These are phyloP conservation scores for Aspergillus pseudoterreus DNA, from an alignment of 2,329 filamentous ascomycete genomes.

Conservation along the genomic window DNA sequence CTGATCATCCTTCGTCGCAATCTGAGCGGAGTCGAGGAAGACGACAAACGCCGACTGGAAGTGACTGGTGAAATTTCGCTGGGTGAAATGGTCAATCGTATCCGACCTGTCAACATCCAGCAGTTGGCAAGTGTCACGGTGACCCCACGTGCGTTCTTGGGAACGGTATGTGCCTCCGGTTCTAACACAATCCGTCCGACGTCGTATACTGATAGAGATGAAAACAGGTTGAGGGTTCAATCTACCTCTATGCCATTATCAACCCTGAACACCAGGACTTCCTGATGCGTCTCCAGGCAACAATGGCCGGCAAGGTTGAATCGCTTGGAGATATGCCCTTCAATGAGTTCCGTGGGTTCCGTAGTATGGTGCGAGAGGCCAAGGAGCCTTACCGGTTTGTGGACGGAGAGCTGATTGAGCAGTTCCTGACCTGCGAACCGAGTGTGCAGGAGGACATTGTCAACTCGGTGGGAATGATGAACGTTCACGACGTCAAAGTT, in stretches of 20 bases:
- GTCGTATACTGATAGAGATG: not conserved
- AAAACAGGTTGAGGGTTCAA: constrained; percentile 74
- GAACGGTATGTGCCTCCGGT: constrained; percentile 61
- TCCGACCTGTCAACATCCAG: constrained; percentile 68
- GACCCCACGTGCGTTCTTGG: constrained; percentile 79
- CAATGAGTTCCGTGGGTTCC: constrained; percentile 75
- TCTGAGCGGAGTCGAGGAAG: constrained; percentile 64
- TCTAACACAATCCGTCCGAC: not conserved
- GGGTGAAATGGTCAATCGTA: constrained; percentile 90
- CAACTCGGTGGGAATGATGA: constrained; percentile 47
- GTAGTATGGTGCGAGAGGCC: constrained; percentile 64
- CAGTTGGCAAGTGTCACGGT: constrained; percentile 64
- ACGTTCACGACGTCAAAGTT: constrained; percentile 58
- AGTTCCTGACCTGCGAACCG: constrained; percentile 70
- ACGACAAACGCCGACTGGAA: constrained; percentile 68
- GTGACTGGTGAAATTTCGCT: constrained; percentile 78
- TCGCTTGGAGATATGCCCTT: constrained; percentile 74
- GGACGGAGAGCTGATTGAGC: constrained; percentile 86
- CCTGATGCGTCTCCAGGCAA: constrained; percentile 74
- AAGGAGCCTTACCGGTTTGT: constrained; percentile 82
- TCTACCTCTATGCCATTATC: constrained; percentile 86
- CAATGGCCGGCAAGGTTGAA: constrained; percentile 63
- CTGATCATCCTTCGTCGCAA: constrained; percentile 76
- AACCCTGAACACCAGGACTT: constrained; percentile 69
- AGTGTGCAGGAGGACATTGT: constrained; percentile 54